Evolutionary conservation across 1,139 yeast genomes (phyloP), one percentile per base, ranked within the genome.

Genomic region (Zhuliangozyma parablackwelliae): DNA sequence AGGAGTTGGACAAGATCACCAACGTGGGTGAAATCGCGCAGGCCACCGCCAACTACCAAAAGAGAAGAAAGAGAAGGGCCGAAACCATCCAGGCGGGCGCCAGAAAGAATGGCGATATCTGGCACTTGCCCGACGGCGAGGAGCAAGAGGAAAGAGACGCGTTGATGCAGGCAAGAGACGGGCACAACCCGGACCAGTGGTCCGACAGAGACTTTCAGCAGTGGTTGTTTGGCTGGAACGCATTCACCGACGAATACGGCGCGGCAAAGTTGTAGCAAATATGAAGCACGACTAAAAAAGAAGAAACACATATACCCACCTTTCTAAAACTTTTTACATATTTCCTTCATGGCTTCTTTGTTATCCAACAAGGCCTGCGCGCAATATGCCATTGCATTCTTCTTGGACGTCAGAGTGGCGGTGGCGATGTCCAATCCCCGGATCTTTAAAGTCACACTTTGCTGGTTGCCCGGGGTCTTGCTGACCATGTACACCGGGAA

Each of bases 321-420:
- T 21, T 21, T 21, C 23, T 26, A 26, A n/a, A 40, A 38, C 10
- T 40, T 40, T 32, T 42, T 42, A 31, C 43, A 43, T 5, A 59
- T 51, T 26, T 52, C 49, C 16, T 49, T 52, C 52, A 59, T 48
- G 7, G 50, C 61, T 12, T 49, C 48, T 30, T 57, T 54, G 43
- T 65, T 53, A 31, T 66, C 61, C 33, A 74, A 49, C 10, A 75
- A 51, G 21, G 70, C 65, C 55, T 63, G 65, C 2, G 81, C 79
- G 20, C 75, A 77, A 40, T 67, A 55, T 4, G 73, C 65, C 54
- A 66, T 62, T 2, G 76, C 77, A 40, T 54, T 62, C 43, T 69
- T 71, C 46, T 73, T 72, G 29, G 67, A 65, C n/a, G 48, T 49
- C 39, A 72, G 78, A 27, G 47, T 47, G 2, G 71, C 72, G 10